Evolutionary conservation across 1,284 basidiomycete species (phyloP).

Genomic region (Porodaedalea pini): DNA sequence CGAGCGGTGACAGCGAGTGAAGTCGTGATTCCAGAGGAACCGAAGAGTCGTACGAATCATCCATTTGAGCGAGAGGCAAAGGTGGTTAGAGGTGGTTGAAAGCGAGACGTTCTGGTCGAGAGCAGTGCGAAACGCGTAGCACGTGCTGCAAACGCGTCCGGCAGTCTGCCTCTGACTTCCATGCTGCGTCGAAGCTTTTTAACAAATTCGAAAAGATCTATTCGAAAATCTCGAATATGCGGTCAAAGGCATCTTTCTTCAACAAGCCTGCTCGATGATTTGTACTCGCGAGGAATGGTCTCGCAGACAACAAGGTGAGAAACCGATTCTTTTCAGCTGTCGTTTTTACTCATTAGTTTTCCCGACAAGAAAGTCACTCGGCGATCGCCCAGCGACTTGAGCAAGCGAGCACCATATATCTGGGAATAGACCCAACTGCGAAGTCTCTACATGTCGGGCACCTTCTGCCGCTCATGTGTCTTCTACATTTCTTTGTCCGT

Average conservation of each 20-base stretch:
- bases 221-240: background rate
- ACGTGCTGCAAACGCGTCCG: background rate
- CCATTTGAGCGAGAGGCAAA: background rate
- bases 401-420: constrained; percentile 58
- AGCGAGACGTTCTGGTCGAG: too few relatives aligned
- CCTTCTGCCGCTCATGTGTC: constrained; percentile 80
- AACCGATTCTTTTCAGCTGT: background rate
- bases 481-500: constrained; percentile 82
- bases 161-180: background rate
- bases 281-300: constrained; percentile 15
- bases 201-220: background rate
- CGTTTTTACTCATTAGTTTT: background rate
- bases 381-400: constrained; percentile 9
- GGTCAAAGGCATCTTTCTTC: background rate
- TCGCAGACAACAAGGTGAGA: constrained; percentile 18
- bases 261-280: constrained; percentile 9
- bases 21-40: constrained; percentile 1
- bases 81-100: background rate
- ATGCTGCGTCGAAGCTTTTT: background rate
- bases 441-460: constrained; percentile 90
- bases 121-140: background rate
- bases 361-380: constrained; percentile 7
- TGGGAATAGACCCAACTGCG: constrained; percentile 92
- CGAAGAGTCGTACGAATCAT: constrained; percentile 5
- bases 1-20: constrained; percentile 6